Percentiles rank a stretch among this genome's conserved stretches.
Conservation (phyloP, 2,329 filamentous ascomycete genomes). For the Xylaria sp. region DNA sequence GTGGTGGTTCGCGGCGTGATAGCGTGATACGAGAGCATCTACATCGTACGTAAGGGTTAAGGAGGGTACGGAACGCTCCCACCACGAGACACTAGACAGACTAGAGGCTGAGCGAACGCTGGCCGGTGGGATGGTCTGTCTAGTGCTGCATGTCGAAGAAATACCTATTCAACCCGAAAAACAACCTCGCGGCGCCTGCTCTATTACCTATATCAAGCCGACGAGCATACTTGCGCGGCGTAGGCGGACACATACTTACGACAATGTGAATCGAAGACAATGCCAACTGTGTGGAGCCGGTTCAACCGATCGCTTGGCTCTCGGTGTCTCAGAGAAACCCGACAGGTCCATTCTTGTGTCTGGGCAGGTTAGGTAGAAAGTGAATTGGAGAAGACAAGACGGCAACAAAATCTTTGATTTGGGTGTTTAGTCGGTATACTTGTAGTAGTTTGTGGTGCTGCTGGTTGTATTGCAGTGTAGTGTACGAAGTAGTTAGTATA, state of each 20-base stretch:
- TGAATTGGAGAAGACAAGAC: not conserved
- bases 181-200: not conserved
- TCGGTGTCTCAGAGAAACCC: not conserved
- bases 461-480: too few species aligned
- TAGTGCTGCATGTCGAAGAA: slow-evolving; percentile 17
- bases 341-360: not conserved
- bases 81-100: slow-evolving; percentile 20
- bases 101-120: slow-evolving; percentile 7
- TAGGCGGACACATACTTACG: not conserved
- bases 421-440: too few species aligned
- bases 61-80: slow-evolving; percentile 2
- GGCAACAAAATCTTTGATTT: not conserved
- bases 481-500: too few species aligned
- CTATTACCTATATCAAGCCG: not conserved
- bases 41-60: not conserved
- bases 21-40: slow-evolving; percentile 30
- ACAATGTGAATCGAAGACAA: not conserved
- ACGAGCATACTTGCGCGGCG: too few species aligned
- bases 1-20: slow-evolving; percentile 11
- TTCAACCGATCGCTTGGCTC: not conserved
- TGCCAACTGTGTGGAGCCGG: slow-evolving; percentile 4
- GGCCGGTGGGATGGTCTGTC: slow-evolving; percentile 2
- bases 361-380: not conserved
- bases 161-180: not conserved
- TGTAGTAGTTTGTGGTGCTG: too few species aligned